Evolutionary conservation across 176 grass and related monocot species (phyloP).

Genomic region (Rhipidocladum racemiflorum): DNA sequence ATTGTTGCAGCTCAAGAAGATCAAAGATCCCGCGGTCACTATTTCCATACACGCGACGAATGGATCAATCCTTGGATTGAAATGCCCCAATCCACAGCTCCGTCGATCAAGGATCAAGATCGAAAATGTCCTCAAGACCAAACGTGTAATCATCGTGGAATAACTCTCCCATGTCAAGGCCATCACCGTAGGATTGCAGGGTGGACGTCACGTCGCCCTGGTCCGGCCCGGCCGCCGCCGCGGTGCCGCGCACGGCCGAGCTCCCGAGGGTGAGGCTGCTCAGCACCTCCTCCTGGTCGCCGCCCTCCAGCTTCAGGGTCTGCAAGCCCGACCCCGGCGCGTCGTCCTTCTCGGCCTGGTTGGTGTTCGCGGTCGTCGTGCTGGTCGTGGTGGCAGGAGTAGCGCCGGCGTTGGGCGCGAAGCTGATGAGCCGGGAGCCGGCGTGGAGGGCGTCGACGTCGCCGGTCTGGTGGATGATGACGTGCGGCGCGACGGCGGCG

Average conservation of each 20-base stretch:
- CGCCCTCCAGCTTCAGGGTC: conserved; percentile 28
- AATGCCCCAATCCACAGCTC: neutral
- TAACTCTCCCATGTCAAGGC: neutral
- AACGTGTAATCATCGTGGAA: neutral
- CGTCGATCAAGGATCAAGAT: neutral
- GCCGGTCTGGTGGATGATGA: neutral
- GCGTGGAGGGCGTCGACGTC: neutral
- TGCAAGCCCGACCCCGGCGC: neutral
- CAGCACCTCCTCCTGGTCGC: conserved; percentile 57
- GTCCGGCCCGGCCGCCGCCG: conserved; percentile 13
- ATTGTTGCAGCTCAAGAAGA: neutral
- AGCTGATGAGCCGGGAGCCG: conserved; percentile 47
- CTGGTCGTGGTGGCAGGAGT: neutral
- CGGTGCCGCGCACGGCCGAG: conserved; percentile 2
- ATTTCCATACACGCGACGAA: conserved; percentile 10
- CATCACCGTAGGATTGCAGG: conserved; percentile 4
- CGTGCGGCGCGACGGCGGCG: conserved; percentile 17
- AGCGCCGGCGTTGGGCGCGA: conserved; percentile 9
- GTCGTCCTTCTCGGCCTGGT: neutral
- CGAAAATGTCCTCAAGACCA: conserved; percentile 11
- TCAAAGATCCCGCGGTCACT: neutral
- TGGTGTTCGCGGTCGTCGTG: conserved; percentile 28
- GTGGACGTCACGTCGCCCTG: conserved; percentile 67
- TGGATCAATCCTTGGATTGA: neutral
- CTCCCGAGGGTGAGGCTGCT: conserved; percentile 59